Evolutionary conservation across 2,329 filamentous ascomycete species (phyloP), one percentile per base, ranked within the genome.

Genomic region (Xylariaceae sp.): DNA sequence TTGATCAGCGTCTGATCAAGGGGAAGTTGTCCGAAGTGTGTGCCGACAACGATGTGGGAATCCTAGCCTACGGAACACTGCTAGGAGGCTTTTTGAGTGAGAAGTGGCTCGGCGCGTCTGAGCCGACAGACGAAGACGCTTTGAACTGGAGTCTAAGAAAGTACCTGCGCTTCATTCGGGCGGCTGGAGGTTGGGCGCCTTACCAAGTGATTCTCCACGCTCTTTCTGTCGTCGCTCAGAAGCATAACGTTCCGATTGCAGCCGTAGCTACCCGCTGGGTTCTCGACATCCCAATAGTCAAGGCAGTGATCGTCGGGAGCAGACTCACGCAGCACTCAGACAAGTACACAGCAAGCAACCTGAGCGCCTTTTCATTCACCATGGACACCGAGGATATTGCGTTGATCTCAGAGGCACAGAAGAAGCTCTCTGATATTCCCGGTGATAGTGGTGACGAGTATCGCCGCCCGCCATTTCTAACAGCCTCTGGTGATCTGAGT

Each of bases 261-360:
- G 71, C 69, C 10, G 71, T 76, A 3, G 73, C 74, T 2, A 70
- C 66, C 14, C 62, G 73, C 48, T 77, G 72, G 67, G 72, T 77
- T 0, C 57, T 77, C 8, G 74, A 77, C 44, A 67, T 73, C 44
- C 63, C 68, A 2, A 67, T 65, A 39, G 73, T 77, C 0, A 73
- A 69, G 4, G 73, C 73, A 1, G 72, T 76, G 1, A 74, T 77
- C 21, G 67, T 77, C 4, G 74, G 74, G 2, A 65, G 67, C 2
- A 60, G 73, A 20, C 66, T 74, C 59, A 47, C 50, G 10, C 21
- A 16, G 57, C 66, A 34, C 56, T 72, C 41, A 63, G 63, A 52
- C 55, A 64, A 39, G 59, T 69, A 58, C 53, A 61, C 20, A 53
- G 63, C 10, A 59, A 69, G 39, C 2, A 74, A 72, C 40, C 50